Base-by-base conservation (phyloP, 805 yeast species). In the Schwanniomyces occidentalis region DNA sequence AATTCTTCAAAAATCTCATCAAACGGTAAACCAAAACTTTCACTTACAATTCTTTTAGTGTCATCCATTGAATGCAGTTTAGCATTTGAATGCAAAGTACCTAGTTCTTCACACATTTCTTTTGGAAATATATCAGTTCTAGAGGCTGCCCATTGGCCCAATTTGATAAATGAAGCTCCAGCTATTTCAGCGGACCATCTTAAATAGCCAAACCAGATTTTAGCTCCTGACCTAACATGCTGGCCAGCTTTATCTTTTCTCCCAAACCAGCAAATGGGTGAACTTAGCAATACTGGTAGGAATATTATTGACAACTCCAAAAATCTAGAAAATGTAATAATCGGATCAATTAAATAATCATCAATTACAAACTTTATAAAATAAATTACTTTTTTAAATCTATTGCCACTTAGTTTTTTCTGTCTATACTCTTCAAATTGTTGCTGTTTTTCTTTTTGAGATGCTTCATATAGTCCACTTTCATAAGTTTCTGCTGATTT, bases 121-220 rank as follows among this genome's bases (percentile, higher is more conserved):
- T 63, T 66, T 3, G 96, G 83, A 62, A 93, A 91, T 21, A 93
- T 83, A 61, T 93, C 99, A 0, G 95, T 86, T 58, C 99, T 76
- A 8, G 96, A 85, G 2, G 97, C 97, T 0, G 99, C 99, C 99
- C 99, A 93, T 65, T 93, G 99, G 3, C 98, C 99, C 38, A 93
- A 73, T 58, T 87, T 85, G 37, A 85, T 80, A 55, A 85, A 93
- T 3, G 96, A 83, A 3, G 98, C 95, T 1, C 99, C 99, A 0
- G 96, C 96, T 12, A 67, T 42, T 58, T 91, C 96, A 38, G 93
- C 77, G 1, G 83, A 65, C 54, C 74, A 58, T 31, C 87, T 71
- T 14, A 91, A 61, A 30, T 78, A 60, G 34, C 61, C 60, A 58
- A 75, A 90, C 96, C 97, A 91, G 14, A 78, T 25, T 13, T 72